A percentile compares a stretch with the other conserved stretches of the same genome.
These are phyloP conservation scores for Cardamine occulta DNA, from an alignment of 345 rosid species.

Conservation along the genomic window DNA sequence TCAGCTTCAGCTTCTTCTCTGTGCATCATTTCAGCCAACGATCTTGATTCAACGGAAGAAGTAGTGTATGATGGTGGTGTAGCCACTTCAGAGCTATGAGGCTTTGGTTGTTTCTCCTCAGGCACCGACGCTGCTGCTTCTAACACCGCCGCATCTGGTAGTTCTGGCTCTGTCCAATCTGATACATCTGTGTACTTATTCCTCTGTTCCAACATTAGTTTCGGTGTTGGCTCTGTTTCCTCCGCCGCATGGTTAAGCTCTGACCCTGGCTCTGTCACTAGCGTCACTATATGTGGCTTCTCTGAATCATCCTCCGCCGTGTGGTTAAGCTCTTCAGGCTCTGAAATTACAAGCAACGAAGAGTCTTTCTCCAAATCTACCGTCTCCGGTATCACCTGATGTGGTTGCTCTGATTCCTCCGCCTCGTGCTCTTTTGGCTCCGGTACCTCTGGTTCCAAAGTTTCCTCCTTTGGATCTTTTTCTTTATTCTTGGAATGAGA, in stretches of 20 bases:
- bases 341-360: not conserved
- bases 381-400: not conserved
- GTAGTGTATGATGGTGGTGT: not conserved
- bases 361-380: not conserved
- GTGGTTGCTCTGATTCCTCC: not conserved
- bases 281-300: not conserved
- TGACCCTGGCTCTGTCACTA: not conserved
- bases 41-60: conserved; percentile 39
- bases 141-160: conserved; percentile 41
- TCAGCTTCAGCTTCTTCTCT: conserved; percentile 50
- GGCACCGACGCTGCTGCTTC: conserved; percentile 41
- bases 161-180: conserved; percentile 45
- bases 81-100: not conserved
- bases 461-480: conserved; percentile 14
- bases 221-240: conserved; percentile 11
- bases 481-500: not conserved
- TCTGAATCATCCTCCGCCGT: conserved; percentile 5
- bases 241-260: conserved; percentile 17
- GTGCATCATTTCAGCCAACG: conserved; percentile 52
- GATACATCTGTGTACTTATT: conserved; percentile 37
- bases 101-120: not conserved
- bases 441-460: not conserved
- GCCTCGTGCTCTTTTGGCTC: not conserved
- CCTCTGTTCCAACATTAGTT: conserved; percentile 36
- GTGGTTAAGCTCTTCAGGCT: not conserved